phyloP scores from a whole-genome alignment of 164 flowering plant species.

The Paratinospora sagittata region DNA sequence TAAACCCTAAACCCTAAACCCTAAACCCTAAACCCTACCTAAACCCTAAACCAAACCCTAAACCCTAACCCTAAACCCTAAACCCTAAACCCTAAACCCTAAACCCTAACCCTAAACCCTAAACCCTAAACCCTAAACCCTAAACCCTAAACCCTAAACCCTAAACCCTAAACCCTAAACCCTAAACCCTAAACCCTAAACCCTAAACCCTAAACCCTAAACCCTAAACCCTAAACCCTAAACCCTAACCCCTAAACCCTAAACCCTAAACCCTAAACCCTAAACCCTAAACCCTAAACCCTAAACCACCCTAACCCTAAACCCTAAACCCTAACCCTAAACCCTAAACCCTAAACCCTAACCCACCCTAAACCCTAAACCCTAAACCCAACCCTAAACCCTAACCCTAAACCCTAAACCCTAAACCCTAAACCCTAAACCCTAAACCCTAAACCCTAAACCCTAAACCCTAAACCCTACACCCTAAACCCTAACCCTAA shows the following conservation, averaged over 20 bases:
- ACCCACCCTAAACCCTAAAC: too few species aligned
- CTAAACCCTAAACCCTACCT: conserved; percentile 10
- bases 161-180: background rate
- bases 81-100: conserved; percentile 10
- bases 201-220: conserved; percentile 5
- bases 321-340: conserved; percentile 10
- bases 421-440: conserved; percentile 4
- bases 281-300: conserved; percentile 9
- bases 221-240: conserved; percentile 10
- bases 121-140: background rate
- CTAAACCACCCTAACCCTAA: background rate
- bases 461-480: too few species aligned
- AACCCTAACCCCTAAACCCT: too few species aligned
- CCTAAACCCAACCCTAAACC: conserved; percentile 10
- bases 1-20: conserved; percentile 6
- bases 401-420: background rate
- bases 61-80: conserved; percentile 8
- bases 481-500: conserved; percentile 7
- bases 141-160: background rate
- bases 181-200: conserved; percentile 1
- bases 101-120: conserved; percentile 4
- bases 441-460: conserved; percentile 9
- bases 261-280: conserved; percentile 6
- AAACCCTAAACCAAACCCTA: too few species aligned
- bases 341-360: conserved; percentile 7